Evolutionary conservation across 192 early-diverging fungal genomes (phyloP).

Genomic region (Backusella australiensis): DNA sequence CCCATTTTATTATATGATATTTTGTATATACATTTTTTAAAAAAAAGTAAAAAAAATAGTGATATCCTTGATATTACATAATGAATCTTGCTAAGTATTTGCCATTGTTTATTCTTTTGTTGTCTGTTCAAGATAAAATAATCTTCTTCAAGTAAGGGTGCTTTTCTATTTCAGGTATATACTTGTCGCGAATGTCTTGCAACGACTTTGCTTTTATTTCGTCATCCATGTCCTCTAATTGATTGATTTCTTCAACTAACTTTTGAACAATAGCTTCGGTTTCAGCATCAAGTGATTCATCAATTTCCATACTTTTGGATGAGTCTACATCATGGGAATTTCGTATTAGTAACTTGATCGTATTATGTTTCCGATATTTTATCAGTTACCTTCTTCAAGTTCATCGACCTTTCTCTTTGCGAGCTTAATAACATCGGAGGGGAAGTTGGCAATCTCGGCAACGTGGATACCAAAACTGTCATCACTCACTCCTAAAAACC

Average conservation of each 20-base stretch:
- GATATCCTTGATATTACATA: neutral
- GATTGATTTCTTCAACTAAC: constrained; percentile 48
- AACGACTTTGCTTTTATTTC: constrained; percentile 40
- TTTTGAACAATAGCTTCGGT: constrained; percentile 24
- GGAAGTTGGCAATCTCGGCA: constrained; percentile 91
- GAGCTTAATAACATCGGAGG: constrained; percentile 74
- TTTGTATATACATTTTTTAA: neutral
- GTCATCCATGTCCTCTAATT: constrained; percentile 32
- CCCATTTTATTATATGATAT: too few species aligned
- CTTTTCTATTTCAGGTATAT: constrained; percentile 50
- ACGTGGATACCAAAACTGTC: constrained; percentile 99
- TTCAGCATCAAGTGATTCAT: constrained; percentile 24
- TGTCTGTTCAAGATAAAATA: neutral
- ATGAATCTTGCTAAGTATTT: neutral
- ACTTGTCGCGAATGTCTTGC: constrained; percentile 51
- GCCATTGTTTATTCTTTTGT: neutral
- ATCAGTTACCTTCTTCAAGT: constrained; percentile 61
- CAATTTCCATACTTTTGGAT: constrained; percentile 8
- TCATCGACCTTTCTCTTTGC: constrained; percentile 87
- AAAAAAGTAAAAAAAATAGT: neutral
- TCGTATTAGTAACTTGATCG: constrained; percentile 8
- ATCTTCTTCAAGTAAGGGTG: constrained; percentile 54
- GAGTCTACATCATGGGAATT: constrained; percentile 26
- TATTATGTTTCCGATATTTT: neutral
- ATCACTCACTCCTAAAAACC: constrained; percentile 71